Evolutionary conservation across 352 stramenopile species (phyloP).

Genomic region (Phytophthora megakarya): DNA sequence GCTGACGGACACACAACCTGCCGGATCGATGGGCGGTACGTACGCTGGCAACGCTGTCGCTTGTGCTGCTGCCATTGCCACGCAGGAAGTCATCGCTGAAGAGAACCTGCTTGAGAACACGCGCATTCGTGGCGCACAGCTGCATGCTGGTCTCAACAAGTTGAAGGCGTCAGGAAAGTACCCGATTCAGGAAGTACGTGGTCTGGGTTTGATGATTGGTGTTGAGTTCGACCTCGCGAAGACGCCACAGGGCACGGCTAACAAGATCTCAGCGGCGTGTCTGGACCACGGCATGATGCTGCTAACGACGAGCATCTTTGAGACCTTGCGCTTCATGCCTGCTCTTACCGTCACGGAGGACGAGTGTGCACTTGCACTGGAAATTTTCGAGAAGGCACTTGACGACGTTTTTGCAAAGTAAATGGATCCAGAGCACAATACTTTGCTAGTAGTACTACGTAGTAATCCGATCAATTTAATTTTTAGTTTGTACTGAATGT

Average conservation of each 20-base stretch:
- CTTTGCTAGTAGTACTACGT: not conserved
- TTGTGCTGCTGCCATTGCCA: constrained; percentile 91
- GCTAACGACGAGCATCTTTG: constrained; percentile 91
- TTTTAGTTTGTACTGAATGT: too few species aligned
- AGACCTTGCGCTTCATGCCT: constrained; percentile 94
- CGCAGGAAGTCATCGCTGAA: constrained; percentile 86
- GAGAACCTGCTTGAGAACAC: constrained; percentile 92
- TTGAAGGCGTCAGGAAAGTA: constrained; percentile 80
- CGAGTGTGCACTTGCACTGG: constrained; percentile 62
- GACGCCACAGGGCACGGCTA: constrained; percentile 64
- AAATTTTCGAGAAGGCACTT: constrained; percentile 66
- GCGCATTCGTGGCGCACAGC: constrained; percentile 66
- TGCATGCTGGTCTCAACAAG: constrained; percentile 72
- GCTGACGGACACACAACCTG: constrained; percentile 80
- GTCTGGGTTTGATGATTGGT: constrained; percentile 92
- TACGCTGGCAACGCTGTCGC: constrained; percentile 93
- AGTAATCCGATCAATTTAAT: constrained; percentile 25
- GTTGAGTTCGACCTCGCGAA: constrained; percentile 87
- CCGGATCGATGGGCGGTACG: constrained; percentile 92
- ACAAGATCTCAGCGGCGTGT: constrained; percentile 79
- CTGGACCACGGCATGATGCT: constrained; percentile 90
- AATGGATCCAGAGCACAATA: too few species aligned
- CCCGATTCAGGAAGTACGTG: constrained; percentile 87
- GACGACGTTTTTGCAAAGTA: constrained; percentile 52
- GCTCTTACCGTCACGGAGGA: constrained; percentile 87